Base-by-base conservation (phyloP, 2,329 filamentous ascomycete species). In the Fusarium phyllophilum region DNA sequence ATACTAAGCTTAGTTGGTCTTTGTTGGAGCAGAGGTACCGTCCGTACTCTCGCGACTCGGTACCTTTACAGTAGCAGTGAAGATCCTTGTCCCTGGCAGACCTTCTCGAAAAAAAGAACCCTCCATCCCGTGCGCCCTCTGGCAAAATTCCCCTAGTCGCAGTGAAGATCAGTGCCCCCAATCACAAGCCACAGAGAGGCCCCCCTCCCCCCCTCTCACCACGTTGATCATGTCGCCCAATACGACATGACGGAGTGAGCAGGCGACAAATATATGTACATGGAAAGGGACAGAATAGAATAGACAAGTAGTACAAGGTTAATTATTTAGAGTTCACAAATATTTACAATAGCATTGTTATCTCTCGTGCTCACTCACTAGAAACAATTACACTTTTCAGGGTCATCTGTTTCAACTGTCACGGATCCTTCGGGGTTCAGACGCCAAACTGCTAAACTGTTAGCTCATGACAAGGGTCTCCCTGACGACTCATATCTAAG, bases 101-200 rank as follows among this genome's bases (percentile, higher is more conserved):
- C 52, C 71, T 74, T 74, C 71, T 74, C 70, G 71, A 74, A 74
- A 71, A 74, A 72, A 74, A 72, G 71, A 74, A 74, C 70, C 59
- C 52, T 62, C 58, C 52, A 59, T 54, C 54, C 42, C 54, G 49
- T 57, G 69, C 65, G 62, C 63, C 48, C 57, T 64, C 45, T 69
- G 38, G 24, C 45, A 64, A 64, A 73, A 73, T 66, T 66, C 62
- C 70, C 66, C 70, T 73, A 73, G 65, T 66, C 52, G 54, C 57
- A 62, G 70, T 29, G 66, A 68, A 62, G 57, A 73, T 71, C 71
- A 57, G 62, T 62, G 31, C 71, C 60, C 42, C 68, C 66, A 65
- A 64, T 55, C 51, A 61, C 36, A 49, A 24, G 46, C 39, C 26
- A 55, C 33, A 39, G 33, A 44, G 38, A 49, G 48, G 24, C 26